Conservation (phyloP, 805 yeast genomes). For the Zygoascus ofunaensis region DNA sequence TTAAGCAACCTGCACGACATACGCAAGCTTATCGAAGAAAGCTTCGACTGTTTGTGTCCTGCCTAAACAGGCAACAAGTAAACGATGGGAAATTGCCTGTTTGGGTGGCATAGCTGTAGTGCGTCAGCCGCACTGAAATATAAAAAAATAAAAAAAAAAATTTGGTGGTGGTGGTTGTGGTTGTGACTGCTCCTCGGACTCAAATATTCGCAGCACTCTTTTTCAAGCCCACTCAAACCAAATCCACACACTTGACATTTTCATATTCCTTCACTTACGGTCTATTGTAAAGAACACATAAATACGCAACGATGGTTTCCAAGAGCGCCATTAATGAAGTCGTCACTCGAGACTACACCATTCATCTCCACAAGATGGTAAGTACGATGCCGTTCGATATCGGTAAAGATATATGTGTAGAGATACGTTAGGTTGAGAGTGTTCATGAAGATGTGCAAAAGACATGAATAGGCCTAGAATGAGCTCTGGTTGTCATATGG, state of each 20-base stretch:
- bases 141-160: no score
- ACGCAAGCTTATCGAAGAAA: background rate
- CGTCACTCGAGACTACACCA: slow-evolving; percentile 99
- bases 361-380: slow-evolving; percentile 99
- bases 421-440: background rate
- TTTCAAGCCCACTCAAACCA: slow-evolving; percentile 1
- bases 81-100: background rate
- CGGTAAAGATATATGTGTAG: background rate
- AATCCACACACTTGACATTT: slow-evolving; percentile 1
- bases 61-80: background rate
- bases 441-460: no score
- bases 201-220: slow-evolving; percentile 5
- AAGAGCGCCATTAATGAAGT: slow-evolving; percentile 89
- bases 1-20: no score
- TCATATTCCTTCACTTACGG: background rate
- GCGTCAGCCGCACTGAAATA: no score
- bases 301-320: slow-evolving; percentile 32
- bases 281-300: background rate
- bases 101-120: background rate
- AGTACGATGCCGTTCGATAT: slow-evolving; percentile 34
- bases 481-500: no score
- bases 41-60: background rate
- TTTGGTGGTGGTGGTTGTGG: background rate
- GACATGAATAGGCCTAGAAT: no score
- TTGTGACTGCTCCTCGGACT: slow-evolving; percentile 8